phyloP scores from a whole-genome alignment of 2,329 filamentous ascomycete species.

The Monilinia polystroma region DNA sequence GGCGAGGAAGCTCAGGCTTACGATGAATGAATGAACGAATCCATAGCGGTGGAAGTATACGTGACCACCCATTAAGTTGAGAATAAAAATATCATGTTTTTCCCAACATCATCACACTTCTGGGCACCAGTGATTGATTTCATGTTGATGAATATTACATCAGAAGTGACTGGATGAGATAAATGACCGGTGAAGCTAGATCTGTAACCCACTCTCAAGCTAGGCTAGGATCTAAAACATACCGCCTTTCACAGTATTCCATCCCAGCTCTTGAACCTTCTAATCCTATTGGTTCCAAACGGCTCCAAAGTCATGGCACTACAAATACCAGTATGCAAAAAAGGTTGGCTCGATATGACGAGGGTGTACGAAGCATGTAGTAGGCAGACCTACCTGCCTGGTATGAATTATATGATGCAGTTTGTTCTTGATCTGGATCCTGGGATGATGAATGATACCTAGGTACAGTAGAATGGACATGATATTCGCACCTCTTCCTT shows the following conservation, averaged over 20 bases:
- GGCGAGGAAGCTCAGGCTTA: constrained; percentile 27
- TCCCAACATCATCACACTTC: neutral
- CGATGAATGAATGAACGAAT: constrained; percentile 16
- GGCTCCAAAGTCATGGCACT: no score
- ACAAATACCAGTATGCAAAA: no score
- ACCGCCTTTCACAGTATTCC: neutral
- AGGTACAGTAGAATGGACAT: no score
- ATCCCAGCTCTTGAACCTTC: no score
- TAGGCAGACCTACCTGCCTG: no score
- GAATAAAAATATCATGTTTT: constrained; percentile 13
- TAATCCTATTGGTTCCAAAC: no score
- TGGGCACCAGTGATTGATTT: neutral
- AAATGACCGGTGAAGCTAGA: neutral
- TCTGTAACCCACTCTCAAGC: neutral
- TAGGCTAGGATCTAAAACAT: neutral
- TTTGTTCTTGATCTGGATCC: no score
- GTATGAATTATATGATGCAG: no score
- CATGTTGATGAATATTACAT: neutral
- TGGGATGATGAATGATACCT: no score
- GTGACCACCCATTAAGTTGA: constrained; percentile 10
- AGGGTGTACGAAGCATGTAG: no score
- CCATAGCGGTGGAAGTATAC: constrained; percentile 4
- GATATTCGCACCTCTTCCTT: no score
- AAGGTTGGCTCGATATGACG: no score
- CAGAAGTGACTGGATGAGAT: neutral